Evolutionary conservation across 345 rosid genomes (phyloP).

Genomic region (Aethionema arabicum): DNA sequence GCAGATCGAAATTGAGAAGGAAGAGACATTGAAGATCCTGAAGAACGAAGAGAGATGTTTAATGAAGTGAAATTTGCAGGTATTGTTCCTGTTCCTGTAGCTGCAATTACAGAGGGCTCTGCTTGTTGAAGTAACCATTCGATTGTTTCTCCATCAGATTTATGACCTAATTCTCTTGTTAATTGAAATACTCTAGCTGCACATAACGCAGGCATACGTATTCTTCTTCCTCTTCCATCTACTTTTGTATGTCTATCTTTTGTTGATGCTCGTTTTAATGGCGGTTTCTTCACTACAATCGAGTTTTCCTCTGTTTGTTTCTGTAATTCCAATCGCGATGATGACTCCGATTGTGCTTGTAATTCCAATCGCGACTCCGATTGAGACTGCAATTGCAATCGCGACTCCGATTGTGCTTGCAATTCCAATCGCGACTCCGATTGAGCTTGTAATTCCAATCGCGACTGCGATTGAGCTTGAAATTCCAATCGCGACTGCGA

Average conservation of each 20-base stretch:
- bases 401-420: too few species aligned
- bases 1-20: slow-evolving; percentile 78
- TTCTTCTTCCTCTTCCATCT: slow-evolving; percentile 92
- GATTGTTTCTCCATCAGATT: slow-evolving; percentile 92
- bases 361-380: too few species aligned
- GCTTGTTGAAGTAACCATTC: slow-evolving; percentile 99
- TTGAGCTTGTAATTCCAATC: not conserved
- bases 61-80: slow-evolving; percentile 95
- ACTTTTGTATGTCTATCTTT: slow-evolving; percentile 97
- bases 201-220: slow-evolving; percentile 99
- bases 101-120: slow-evolving; percentile 93
- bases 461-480: slow-evolving; percentile 15
- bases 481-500: slow-evolving; percentile 28
- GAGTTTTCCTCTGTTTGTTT: slow-evolving; percentile 36
- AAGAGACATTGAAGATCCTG: slow-evolving; percentile 84
- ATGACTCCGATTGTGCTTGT: too few species aligned
- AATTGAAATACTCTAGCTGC: slow-evolving; percentile 99
- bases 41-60: slow-evolving; percentile 86
- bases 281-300: slow-evolving; percentile 51
- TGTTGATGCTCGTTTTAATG: slow-evolving; percentile 80
- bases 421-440: too few species aligned
- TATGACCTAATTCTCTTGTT: slow-evolving; percentile 89
- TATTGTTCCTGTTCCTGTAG: slow-evolving; percentile 96
- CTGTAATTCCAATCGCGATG: not conserved
- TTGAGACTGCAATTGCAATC: too few species aligned